Evolutionary conservation across 768 basidiomycete genomes (phyloP), one percentile per base, ranked within the genome.

Genomic region (Auriscalpium vulgare): DNA sequence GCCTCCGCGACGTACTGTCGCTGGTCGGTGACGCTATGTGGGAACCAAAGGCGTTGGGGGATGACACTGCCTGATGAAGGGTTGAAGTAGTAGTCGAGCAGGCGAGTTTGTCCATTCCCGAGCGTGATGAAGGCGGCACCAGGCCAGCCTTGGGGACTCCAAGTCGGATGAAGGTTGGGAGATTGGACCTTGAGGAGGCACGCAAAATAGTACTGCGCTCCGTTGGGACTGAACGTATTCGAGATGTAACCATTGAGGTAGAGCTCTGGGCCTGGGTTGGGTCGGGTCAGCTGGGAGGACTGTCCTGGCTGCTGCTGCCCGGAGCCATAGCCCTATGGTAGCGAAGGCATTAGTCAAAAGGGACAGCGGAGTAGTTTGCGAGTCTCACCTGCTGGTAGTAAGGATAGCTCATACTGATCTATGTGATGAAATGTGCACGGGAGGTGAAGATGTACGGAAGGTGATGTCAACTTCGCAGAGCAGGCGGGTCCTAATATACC

Each of bases 1-100:
- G 61, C 61, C 8, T 60, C 59, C 6, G 55, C 53, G 36, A 62
- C 61, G 29, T 62, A 60, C 19, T 60, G 60, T 11, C 51, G 55
- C 55, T 59, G 11, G 29, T 62, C 61, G 16, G 57, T 46, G 17
- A 50, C 55, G 6, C 54, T 60, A 36, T 60, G 55, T 5, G 61
- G 61, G 16, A 57, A 49, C 61, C 61, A 62, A 0, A 59, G 50
- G 4, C 53, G 19, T 35, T 62, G 61, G 3, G 59, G 61, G 3
- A 62, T n/a, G 50, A 62, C 54, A 4, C 51, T 59, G 4, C 61
- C 61, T n/a, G 47, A 47, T 8, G 44, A 19, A 2, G 51, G 17
- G n/a, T 56, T 53, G 38, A 54, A 55, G 14, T 44, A 38, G 34
- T 57, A 60, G 35, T 62, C 61, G n/a, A 62, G n/a, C 19, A 62